A percentile compares a stretch with the other conserved stretches of the same genome.
Conservation (phyloP, 257 asterid genomes). For the Echites panduratus region DNA sequence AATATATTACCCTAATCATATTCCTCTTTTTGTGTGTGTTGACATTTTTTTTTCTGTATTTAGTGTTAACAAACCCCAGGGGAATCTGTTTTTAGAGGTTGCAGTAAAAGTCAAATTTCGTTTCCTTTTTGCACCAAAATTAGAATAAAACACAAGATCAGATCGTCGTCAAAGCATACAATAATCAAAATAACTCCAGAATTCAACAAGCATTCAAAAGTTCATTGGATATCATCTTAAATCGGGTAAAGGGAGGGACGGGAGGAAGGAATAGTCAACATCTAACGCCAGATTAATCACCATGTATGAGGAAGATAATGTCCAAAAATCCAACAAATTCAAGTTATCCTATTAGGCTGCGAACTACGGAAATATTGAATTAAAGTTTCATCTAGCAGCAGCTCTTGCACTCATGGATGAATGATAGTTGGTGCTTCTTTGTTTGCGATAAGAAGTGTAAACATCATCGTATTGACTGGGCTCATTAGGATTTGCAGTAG, state of each 20-base stretch:
- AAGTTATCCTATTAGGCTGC: too few relatives aligned
- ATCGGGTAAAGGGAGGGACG: background rate
- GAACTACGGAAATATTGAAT: background rate
- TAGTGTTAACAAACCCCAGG: too few relatives aligned
- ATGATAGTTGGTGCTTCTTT: conserved; percentile 83
- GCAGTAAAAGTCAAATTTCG: too few relatives aligned
- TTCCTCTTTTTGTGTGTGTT: too few relatives aligned
- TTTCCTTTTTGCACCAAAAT: too few relatives aligned
- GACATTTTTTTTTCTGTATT: too few relatives aligned
- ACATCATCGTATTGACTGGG: conserved; percentile 89
- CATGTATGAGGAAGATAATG: background rate
- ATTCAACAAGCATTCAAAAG: background rate
- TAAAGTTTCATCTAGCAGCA: conserved; percentile 25
- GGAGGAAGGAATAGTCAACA: background rate
- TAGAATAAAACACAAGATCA: too few relatives aligned
- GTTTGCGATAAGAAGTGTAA: conserved; percentile 83
- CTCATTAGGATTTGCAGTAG: conserved; percentile 68
- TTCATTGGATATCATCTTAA: background rate
- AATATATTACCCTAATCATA: too few relatives aligned
- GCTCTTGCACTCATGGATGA: conserved; percentile 81
- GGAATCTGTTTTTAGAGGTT: too few relatives aligned
- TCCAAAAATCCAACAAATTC: background rate
- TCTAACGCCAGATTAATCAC: background rate
- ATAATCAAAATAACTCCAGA: background rate
- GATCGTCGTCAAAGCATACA: background rate